These are phyloP conservation scores for Pistacia vera DNA, from an alignment of 345 rosid species.

Conservation along the genomic window DNA sequence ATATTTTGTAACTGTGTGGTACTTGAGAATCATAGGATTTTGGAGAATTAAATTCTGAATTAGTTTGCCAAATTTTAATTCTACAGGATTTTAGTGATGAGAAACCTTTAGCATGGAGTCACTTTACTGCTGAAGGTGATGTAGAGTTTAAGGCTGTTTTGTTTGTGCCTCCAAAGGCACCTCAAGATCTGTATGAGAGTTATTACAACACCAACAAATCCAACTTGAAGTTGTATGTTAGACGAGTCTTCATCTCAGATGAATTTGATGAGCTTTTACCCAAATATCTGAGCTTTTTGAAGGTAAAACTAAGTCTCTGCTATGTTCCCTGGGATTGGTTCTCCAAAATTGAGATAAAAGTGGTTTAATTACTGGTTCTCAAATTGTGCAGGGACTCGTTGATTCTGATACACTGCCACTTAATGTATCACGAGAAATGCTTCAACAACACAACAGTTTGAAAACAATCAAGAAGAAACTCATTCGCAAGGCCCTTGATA, in stretches of 20 bases:
- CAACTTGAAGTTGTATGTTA: conserved; percentile 89
- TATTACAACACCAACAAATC: conserved; percentile 85
- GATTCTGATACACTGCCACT: conserved; percentile 95
- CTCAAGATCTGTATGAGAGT: conserved; percentile 91
- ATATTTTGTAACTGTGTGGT: not conserved
- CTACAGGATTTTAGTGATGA: conserved; percentile 82
- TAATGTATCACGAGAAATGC: conserved; percentile 98
- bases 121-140: conserved; percentile 95
- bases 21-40: not conserved
- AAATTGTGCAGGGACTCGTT: conserved; percentile 82
- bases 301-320: conserved; percentile 41
- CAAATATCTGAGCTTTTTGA: conserved; percentile 88
- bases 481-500: conserved; percentile 93
- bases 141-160: conserved; percentile 94
- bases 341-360: not conserved
- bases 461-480: conserved; percentile 98
- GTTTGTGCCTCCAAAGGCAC: conserved; percentile 97
- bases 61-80: conserved; percentile 12
- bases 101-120: conserved; percentile 93
- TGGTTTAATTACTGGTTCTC: not conserved
- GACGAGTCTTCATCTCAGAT: conserved; percentile 96
- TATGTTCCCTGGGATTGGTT: not conserved
- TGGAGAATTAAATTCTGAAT: conserved; percentile 5
- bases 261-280: conserved; percentile 98
- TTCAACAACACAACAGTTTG: conserved; percentile 92